A percentile compares a stretch with the other conserved stretches of the same genome.
Evolutionary conservation across 441 rosid species (phyloP).

Genomic region (Pelargonium fulgidum): DNA sequence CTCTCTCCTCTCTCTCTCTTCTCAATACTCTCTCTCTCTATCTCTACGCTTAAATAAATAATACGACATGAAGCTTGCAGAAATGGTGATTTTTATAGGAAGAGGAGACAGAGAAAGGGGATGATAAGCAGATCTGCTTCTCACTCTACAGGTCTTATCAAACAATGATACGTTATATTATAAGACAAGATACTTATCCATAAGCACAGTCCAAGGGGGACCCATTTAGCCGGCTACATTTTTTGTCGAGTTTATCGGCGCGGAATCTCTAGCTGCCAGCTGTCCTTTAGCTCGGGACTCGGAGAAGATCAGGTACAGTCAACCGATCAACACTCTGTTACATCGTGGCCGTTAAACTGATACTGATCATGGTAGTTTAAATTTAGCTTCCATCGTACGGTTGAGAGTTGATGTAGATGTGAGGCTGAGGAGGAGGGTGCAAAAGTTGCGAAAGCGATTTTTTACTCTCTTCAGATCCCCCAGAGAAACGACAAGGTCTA

Average conservation of each 20-base stretch:
- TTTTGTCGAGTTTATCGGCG: constrained; percentile 59
- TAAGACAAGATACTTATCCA: fast-evolving
- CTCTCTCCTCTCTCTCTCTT: constrained; percentile 27
- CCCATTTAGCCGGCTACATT: constrained; percentile 53
- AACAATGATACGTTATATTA: not conserved
- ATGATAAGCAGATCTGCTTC: fast-evolving
- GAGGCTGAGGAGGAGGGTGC: not conserved
- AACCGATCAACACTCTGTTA: not conserved
- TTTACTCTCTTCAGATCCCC: constrained; percentile 32
- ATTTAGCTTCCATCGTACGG: constrained; percentile 24
- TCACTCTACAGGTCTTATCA: not conserved
- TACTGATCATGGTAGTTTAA: not conserved
- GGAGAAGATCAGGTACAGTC: constrained; percentile 21
- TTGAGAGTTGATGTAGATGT: constrained; percentile 4
- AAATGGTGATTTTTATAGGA: constrained; percentile 49
- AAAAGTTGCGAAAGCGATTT: constrained; percentile 22
- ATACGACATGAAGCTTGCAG: constrained; percentile 36
- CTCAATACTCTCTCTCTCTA: constrained; percentile 24
- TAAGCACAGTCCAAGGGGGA: constrained; percentile 12
- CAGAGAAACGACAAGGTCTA: constrained; percentile 44
- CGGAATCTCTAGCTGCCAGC: constrained; percentile 67
- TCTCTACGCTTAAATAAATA: constrained; percentile 15
- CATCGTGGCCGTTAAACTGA: constrained; percentile 10
- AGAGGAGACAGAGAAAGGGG: constrained; percentile 43
- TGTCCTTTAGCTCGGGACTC: constrained; percentile 20